A percentile compares a stretch with the other conserved stretches of the same genome.
These are phyloP conservation scores for Aspergillus affinis DNA, from an alignment of 495 filamentous ascomycete genomes.

Conservation along the genomic window DNA sequence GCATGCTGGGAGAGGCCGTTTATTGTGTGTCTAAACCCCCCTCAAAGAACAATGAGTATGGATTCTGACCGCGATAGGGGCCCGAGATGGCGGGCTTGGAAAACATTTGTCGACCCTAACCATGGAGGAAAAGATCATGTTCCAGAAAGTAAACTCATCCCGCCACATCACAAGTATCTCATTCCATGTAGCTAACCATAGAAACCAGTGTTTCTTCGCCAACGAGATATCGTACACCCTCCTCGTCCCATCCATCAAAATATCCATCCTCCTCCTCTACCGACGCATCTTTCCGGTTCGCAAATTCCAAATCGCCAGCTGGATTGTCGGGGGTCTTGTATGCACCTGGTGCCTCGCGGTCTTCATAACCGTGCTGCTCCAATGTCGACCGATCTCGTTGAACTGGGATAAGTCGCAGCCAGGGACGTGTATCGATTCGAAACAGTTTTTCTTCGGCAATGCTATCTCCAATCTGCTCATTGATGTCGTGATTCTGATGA, in stretches of 20 bases:
- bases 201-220: conserved; percentile 3
- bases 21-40: background rate
- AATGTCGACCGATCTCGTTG: conserved; percentile 33
- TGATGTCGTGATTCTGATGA: conserved; percentile 39
- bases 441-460: conserved; percentile 32
- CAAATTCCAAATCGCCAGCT: conserved; percentile 18
- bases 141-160: background rate
- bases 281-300: conserved; percentile 17
- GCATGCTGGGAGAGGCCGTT: conserved; percentile 5
- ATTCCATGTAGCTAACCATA: background rate
- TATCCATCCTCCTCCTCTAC: conserved; percentile 20
- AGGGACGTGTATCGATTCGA: conserved; percentile 32
- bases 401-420: conserved; percentile 28
- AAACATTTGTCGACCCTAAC: background rate
- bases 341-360: conserved; percentile 17
- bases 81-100: conserved; percentile 6
- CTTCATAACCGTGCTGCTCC: conserved; percentile 17
- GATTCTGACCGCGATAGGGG: background rate
- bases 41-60: no score
- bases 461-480: conserved; percentile 36
- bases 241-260: conserved; percentile 9
- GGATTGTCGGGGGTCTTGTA: conserved; percentile 18
- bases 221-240: conserved; percentile 4
- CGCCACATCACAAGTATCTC: background rate
- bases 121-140: background rate